These are phyloP conservation scores for Pyrenula aspistea DNA, from an alignment of 495 filamentous ascomycete genomes.

Conservation along the genomic window DNA sequence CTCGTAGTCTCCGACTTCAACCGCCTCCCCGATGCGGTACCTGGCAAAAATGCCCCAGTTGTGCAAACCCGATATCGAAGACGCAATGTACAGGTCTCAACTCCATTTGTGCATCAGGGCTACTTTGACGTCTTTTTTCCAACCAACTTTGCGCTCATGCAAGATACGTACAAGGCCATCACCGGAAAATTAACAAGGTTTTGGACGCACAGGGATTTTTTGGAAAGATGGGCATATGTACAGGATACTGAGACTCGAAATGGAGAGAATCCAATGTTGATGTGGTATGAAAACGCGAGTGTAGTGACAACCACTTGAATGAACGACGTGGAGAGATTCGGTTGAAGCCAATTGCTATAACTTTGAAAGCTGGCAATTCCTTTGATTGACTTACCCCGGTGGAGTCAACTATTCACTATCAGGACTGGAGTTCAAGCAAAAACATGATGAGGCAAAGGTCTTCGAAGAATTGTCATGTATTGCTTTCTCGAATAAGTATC, in stretches of 20 bases:
- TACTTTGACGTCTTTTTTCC: slow-evolving; percentile 99
- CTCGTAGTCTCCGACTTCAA: slow-evolving; percentile 88
- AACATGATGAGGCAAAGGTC: too few relatives aligned
- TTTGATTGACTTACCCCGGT: too few relatives aligned
- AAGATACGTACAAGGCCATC: slow-evolving; percentile 80
- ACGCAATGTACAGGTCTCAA: slow-evolving; percentile 75
- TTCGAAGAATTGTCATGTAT: too few relatives aligned
- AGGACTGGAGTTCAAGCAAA: too few relatives aligned
- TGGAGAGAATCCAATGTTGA: slow-evolving; percentile 87
- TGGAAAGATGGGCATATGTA: slow-evolving; percentile 75
- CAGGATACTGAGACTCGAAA: slow-evolving; percentile 78
- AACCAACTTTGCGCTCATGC: slow-evolving; percentile 79
- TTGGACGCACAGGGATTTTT: slow-evolving; percentile 78
- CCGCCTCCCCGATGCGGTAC: slow-evolving; percentile 65
- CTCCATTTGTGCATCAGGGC: slow-evolving; percentile 90
- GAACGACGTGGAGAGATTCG: too few relatives aligned
- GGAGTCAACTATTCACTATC: too few relatives aligned
- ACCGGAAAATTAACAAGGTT: slow-evolving; percentile 84
- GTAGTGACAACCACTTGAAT: slow-evolving; percentile 69
- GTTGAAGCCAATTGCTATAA: too few relatives aligned
- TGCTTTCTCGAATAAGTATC: too few relatives aligned
- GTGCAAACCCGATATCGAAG: slow-evolving; percentile 89
- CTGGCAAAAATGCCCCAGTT: slow-evolving; percentile 80
- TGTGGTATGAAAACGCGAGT: slow-evolving; percentile 89
- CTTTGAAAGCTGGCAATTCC: too few relatives aligned